Conservation (phyloP, 495 filamentous ascomycete species). For the Chlorociboria aeruginascens region DNA sequence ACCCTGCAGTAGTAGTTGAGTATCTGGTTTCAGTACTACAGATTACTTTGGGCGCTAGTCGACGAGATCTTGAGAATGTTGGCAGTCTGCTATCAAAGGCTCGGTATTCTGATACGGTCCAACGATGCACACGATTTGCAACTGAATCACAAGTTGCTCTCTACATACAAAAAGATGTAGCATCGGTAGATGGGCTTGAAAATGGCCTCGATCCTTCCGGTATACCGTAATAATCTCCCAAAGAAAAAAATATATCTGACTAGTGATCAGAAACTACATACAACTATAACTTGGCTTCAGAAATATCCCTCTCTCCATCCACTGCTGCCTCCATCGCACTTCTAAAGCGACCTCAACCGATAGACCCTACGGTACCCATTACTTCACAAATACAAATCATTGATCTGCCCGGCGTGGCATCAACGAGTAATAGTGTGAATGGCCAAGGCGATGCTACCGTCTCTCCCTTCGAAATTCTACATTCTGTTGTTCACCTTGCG, state of each 20-base stretch:
- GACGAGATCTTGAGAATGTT: conserved; percentile 61
- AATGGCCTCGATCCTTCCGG: conserved; percentile 34
- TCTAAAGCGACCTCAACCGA: conserved; percentile 75
- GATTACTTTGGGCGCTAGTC: conserved; percentile 74
- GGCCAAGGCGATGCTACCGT: conserved; percentile 51
- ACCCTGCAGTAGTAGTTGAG: conserved; percentile 51
- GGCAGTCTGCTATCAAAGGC: conserved; percentile 72
- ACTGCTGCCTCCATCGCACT: conserved; percentile 79
- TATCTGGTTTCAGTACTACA: conserved; percentile 69
- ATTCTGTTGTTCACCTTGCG: conserved; percentile 76
- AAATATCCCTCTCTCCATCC: conserved; percentile 64
- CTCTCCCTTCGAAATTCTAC: conserved; percentile 84
- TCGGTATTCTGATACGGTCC: conserved; percentile 62
- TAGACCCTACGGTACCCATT: conserved; percentile 70
- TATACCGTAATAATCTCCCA: conserved; percentile 12
- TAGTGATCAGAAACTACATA: conserved; percentile 28
- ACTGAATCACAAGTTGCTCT: conserved; percentile 75
- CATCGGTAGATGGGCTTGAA: conserved; percentile 40
- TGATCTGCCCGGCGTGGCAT: conserved; percentile 71
- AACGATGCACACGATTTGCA: conserved; percentile 81
- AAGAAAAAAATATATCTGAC: conserved; percentile 1
- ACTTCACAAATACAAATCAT: conserved; percentile 80
- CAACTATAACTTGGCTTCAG: conserved; percentile 66
- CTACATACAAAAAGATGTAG: conserved; percentile 79
- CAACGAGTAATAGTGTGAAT: conserved; percentile 45